Evolutionary conservation across 2,329 filamentous ascomycete species (phyloP).

Genomic region (Colletotrichum brevisporum): DNA sequence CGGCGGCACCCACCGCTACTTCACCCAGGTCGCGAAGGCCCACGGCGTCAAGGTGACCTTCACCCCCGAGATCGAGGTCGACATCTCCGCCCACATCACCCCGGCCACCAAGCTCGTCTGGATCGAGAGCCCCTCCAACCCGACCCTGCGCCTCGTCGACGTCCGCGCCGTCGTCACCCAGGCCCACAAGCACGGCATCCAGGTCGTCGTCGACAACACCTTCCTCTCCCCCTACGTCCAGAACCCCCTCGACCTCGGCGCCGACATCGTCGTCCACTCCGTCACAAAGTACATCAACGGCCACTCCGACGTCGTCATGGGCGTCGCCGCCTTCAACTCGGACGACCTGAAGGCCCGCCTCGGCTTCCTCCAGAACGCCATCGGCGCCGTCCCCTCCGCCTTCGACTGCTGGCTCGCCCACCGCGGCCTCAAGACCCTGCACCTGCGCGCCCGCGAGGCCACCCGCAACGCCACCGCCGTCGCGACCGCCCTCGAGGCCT

Average conservation of each 20-base stretch:
- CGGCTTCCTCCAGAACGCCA: conserved; percentile 95
- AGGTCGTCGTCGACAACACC: conserved; percentile 99
- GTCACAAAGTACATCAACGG: conserved; percentile 99
- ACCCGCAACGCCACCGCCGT: conserved; percentile 85
- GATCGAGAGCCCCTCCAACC: conserved; percentile 97
- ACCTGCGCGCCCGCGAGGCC: conserved; percentile 90
- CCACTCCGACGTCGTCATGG: conserved; percentile 97
- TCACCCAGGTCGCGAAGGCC: conserved; percentile 95
- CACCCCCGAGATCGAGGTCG: conserved; percentile 90
- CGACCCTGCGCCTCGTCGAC: conserved; percentile 92
- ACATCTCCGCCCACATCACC: conserved; percentile 87
- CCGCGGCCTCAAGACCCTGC: conserved; percentile 95
- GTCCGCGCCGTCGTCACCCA: conserved; percentile 86
- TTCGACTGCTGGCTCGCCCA: conserved; percentile 99
- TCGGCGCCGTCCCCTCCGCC: conserved; percentile 92
- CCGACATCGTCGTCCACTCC: conserved; percentile 96
- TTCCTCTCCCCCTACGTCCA: conserved; percentile 97
- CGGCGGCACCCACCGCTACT: conserved; percentile 97
- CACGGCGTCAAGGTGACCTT: conserved; percentile 97
- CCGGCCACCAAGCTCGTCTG: conserved; percentile 94
- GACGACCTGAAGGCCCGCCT: conserved; percentile 83
- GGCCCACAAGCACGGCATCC: conserved; percentile 89
- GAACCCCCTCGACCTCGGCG: conserved; percentile 94
- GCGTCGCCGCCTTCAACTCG: conserved; percentile 94
- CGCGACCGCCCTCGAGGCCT: conserved; percentile 82